Conservation (phyloP, 176 grass and related monocot genomes). For the Juncus effusus region DNA sequence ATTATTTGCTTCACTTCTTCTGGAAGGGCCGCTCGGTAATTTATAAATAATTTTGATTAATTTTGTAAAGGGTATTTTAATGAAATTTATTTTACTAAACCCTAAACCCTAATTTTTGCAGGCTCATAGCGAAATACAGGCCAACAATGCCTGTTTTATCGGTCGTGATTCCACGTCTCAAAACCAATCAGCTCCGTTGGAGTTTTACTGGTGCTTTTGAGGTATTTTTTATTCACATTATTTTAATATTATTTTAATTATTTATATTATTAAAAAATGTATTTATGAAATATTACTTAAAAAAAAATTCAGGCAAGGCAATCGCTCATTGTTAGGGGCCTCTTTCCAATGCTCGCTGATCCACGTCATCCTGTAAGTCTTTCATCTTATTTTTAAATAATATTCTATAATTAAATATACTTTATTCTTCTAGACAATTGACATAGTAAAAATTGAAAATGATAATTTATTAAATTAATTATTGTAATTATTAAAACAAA, state of each 20-base stretch:
- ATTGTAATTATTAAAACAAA: too few species aligned
- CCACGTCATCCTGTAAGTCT: conserved; percentile 90
- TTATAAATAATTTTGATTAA: conserved; percentile 4
- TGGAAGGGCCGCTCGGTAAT: conserved; percentile 94
- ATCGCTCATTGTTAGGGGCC: conserved; percentile 90
- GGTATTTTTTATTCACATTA: conserved; percentile 26
- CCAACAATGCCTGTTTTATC: conserved; percentile 99
- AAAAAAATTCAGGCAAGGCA: conserved; percentile 77
- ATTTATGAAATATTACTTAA: not conserved
- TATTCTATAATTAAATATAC: not conserved
- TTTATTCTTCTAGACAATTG: too few species aligned
- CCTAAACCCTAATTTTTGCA: conserved; percentile 25
- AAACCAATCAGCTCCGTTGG: conserved; percentile 96
- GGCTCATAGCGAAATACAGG: conserved; percentile 95
- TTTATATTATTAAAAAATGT: not conserved
- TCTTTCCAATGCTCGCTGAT: conserved; percentile 99
- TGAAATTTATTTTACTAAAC: not conserved
- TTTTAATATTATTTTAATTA: not conserved
- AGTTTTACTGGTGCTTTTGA: conserved; percentile 98
- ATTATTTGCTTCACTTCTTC: conserved; percentile 98
- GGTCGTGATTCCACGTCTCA: conserved; percentile 96
- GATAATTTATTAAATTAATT: too few species aligned
- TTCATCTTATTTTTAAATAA: conserved; percentile 5
- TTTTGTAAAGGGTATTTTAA: too few species aligned
- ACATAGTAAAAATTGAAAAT: too few species aligned